Base-by-base conservation (phyloP, 768 basidiomycete species). In the Naematelia encephala region DNA sequence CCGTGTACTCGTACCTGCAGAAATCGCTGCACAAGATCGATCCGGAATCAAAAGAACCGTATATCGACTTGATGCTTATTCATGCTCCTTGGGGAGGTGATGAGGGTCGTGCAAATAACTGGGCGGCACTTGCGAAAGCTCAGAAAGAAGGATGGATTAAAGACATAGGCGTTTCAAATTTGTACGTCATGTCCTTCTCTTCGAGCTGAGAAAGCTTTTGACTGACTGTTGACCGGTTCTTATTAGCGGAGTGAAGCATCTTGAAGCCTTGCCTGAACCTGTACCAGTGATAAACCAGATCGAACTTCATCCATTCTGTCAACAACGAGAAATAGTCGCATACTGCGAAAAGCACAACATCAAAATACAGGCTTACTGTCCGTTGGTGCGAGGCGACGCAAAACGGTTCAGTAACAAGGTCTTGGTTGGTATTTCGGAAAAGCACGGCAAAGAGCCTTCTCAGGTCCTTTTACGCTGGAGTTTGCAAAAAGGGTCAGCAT, bases 311-410 rank as follows among this genome's bases (percentile, higher is more conserved):
- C 79, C 78, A 1, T 75, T 86, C 59, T 91, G 88, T 76, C 90
- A 91, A 70, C 90, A 91, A 67, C 59, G 80, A 43, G 81, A 84
- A 5, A 89, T 92, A 56, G 88, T 88, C 16, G 81, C 85, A 3
- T 92, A 87, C 73, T 90, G 89, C 77, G 74, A 76, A 21, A 74
- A 80, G 43, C 78, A 86, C 66, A 78, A 78, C 1, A 88, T 91
- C 47, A 76, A 85, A 22, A 14, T 75, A 2, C 65, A 75, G 51
- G 75, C 75, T 3, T 77, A 72, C 54, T 72, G 59, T n/a, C 75
- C 75, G 1, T 44, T 77, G 5, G 70, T 66, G 2, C 58, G 69
- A 27, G 89, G 88, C 0, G 90, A 90, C 69, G 56, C 58, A 51
- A 61, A 64, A 43, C 64, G 64, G 16, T 57, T 68, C 8, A 56